Conservation (phyloP, 2,329 filamentous ascomycete genomes). For the Nannizziopsis barbatae region DNA sequence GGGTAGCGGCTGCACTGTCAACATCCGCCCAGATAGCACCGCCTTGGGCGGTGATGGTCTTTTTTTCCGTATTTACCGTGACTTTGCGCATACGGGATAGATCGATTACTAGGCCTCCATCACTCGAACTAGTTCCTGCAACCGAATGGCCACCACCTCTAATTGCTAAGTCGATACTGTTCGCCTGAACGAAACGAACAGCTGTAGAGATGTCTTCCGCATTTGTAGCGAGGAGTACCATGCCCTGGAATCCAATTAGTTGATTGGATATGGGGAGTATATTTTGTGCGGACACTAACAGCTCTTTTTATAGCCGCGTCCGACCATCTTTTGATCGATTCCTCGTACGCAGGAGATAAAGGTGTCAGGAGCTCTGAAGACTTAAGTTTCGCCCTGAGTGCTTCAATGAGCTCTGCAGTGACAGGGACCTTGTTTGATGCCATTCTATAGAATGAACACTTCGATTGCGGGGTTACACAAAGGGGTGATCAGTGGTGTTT, state of each 20-base stretch:
- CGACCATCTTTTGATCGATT: slow-evolving; percentile 18
- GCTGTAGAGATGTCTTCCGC: slow-evolving; percentile 32
- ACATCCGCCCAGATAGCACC: slow-evolving; percentile 46
- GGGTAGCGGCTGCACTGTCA: slow-evolving; percentile 40
- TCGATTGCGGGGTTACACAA: not conserved
- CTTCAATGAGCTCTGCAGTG: slow-evolving; percentile 17
- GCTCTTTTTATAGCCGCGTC: slow-evolving; percentile 17
- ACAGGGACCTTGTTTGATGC: slow-evolving; percentile 3
- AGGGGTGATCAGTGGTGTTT: not conserved
- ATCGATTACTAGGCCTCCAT: slow-evolving; percentile 47
- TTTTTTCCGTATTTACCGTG: slow-evolving; percentile 36
- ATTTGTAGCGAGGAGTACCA: slow-evolving; percentile 33
- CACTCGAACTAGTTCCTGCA: slow-evolving; percentile 40
- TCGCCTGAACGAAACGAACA: slow-evolving; percentile 35
- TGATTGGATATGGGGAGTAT: not conserved
- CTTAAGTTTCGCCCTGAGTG: slow-evolving; percentile 5
- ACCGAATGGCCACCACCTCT: slow-evolving; percentile 49
- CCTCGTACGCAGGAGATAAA: slow-evolving; percentile 14
- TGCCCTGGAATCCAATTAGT: slow-evolving; percentile 24
- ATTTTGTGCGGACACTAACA: slow-evolving; percentile 10
- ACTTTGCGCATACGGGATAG: slow-evolving; percentile 43
- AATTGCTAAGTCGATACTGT: slow-evolving; percentile 42
- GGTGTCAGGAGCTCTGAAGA: slow-evolving; percentile 15
- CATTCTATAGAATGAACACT: not conserved
- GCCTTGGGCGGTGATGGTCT: slow-evolving; percentile 41